phyloP scores from a whole-genome alignment of 2,329 filamentous ascomycete species.

The Alternaria burnsii region DNA sequence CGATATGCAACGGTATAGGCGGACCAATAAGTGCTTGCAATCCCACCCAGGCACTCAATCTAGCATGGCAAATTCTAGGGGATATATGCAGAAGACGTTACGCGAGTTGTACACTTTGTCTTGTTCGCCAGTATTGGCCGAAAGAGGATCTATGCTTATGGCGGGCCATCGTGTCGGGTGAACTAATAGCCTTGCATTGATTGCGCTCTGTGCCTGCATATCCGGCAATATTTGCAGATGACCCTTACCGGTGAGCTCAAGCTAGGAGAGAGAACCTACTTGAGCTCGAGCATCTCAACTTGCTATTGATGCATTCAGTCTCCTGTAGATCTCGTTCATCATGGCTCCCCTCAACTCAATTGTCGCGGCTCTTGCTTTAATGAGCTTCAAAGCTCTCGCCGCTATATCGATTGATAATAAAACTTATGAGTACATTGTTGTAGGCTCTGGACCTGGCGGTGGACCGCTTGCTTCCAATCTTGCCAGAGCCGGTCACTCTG shows the following conservation, averaged over 20 bases:
- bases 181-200: not conserved
- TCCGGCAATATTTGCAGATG: constrained; percentile 6
- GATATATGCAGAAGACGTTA: not conserved
- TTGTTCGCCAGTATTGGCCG: not conserved
- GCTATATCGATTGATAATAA: not conserved
- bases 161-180: not conserved
- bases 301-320: no score
- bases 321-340: not conserved
- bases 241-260: not conserved
- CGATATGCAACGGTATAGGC: not conserved
- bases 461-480: constrained; percentile 28
- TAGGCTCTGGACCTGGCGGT: constrained; percentile 51
- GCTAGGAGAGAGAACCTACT: not conserved
- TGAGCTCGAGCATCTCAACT: not conserved
- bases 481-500: constrained; percentile 60
- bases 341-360: not conserved
- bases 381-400: not conserved
- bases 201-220: constrained; percentile 11
- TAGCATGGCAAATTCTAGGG: not conserved
- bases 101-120: not conserved
- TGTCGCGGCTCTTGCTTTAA: not conserved
- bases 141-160: not conserved
- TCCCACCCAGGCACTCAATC: not conserved
- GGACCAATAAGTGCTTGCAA: not conserved
- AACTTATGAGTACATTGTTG: constrained; percentile 63